phyloP scores from a whole-genome alignment of 2,329 filamentous ascomycete genomes.

The Neopestalotiopsis rosae region DNA sequence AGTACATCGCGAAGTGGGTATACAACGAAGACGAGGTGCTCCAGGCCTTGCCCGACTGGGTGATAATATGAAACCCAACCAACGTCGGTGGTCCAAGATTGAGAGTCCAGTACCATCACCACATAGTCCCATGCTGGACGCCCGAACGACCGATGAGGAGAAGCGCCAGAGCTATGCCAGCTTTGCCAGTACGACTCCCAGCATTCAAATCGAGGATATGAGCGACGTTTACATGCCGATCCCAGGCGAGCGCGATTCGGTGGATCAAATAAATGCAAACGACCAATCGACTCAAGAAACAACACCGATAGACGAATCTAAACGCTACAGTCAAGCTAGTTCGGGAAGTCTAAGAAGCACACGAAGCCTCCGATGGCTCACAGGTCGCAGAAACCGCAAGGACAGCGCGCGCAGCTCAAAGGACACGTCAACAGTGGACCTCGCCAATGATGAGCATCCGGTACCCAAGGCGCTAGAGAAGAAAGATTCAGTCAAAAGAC shows the following conservation, averaged over 20 bases:
- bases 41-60: background rate
- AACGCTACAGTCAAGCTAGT: slow-evolving; percentile 5
- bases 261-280: background rate
- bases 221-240: background rate
- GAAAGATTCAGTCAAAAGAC: background rate
- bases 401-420: background rate
- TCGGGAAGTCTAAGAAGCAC: background rate
- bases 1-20: background rate
- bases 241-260: background rate
- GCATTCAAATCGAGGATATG: background rate
- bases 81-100: background rate
- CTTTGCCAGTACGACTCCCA: background rate
- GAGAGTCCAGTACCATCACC: background rate
- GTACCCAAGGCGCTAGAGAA: background rate
- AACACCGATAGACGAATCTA: background rate
- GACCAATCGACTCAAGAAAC: background rate
- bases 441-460: background rate
- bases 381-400: background rate
- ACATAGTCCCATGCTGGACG: background rate
- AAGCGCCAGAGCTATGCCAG: background rate
- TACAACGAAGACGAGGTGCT: background rate
- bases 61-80: background rate
- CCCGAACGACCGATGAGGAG: background rate
- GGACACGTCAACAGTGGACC: background rate
- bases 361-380: slow-evolving; percentile 1